Base-by-base conservation (phyloP, 139 green algal species). In the Volvox africanus region DNA sequence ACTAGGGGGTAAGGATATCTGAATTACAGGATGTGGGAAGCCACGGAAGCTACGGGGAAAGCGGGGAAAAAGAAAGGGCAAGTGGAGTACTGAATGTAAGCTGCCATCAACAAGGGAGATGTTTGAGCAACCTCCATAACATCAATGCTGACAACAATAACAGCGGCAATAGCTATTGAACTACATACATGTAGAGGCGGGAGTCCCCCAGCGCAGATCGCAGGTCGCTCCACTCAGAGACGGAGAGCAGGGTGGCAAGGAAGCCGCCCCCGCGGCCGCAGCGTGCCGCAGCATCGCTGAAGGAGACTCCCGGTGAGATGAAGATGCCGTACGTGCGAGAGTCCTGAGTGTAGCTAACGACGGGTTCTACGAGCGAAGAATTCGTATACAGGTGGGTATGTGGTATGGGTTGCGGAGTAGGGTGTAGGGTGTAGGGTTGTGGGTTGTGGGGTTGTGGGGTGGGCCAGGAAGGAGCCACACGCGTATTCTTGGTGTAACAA, bases 251-350 rank as follows among this genome's bases (percentile, higher is more conserved):
- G 9, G 85, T 44, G 0, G 36, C 28, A 26, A 89, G 85, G 36
- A 33, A 44, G 85, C 85, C 85, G 69, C 85, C 85, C 26, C 69
- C 69, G 44, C 85, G 85, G 37, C 44, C 69, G 36, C 85, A 89
- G 37, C 85, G 85, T 5, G 32, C 85, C 0, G n/a, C 28, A 0
- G 85, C 85, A 0, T 9, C 21, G 62, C 30, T 13, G 2, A 89
- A 73, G 69, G 17, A 5, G 28, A 75, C 32, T 17, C 22, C 50
- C 50, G n/a, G n/a, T 17, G 80, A 24, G 9, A 73, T 22, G 80
- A 86, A 86, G 44, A 73, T 68, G 26, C 19, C 16, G 80, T 86
- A 86, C 78, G 78, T 33, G 24, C 78, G 18, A 16, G 36, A 26
- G 37, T 84, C 78, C 37, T 32, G n/a, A 17, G 16, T 68, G 24